A percentile compares a stretch with the other conserved stretches of the same genome.
phyloP scores from a whole-genome alignment of 2,329 filamentous ascomycete genomes.

The Diaporthe sp. region DNA sequence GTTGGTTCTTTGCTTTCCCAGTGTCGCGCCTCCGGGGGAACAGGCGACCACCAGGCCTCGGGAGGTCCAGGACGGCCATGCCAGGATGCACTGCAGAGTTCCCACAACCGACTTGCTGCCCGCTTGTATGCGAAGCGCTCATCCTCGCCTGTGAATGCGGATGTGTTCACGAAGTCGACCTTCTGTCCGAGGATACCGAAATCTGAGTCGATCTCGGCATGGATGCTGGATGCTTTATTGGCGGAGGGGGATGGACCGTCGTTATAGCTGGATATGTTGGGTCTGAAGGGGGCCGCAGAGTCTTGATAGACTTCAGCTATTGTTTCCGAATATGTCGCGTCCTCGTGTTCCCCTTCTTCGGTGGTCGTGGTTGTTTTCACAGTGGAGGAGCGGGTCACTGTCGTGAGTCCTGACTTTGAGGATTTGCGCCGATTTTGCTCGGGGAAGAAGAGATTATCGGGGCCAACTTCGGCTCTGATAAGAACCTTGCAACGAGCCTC shows the following conservation, averaged over 20 bases:
- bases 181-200: constrained; percentile 57
- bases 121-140: constrained; percentile 86
- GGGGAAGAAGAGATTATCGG: constrained; percentile 84
- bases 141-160: constrained; percentile 81
- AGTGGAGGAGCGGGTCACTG: constrained; percentile 46
- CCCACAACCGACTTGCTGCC: constrained; percentile 83
- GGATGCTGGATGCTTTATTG: constrained; percentile 57
- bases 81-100: constrained; percentile 82
- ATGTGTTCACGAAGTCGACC: constrained; percentile 76
- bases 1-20: constrained; percentile 44
- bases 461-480: constrained; percentile 74
- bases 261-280: constrained; percentile 78
- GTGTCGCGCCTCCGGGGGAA: constrained; percentile 70
- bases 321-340: constrained; percentile 74
- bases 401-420: neutral
- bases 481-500: constrained; percentile 84
- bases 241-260: constrained; percentile 46
- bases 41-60: constrained; percentile 76
- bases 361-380: constrained; percentile 57
- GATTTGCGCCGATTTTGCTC: constrained; percentile 55
- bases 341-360: constrained; percentile 46
- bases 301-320: constrained; percentile 84
- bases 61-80: constrained; percentile 67
- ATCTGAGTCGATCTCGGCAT: constrained; percentile 70
- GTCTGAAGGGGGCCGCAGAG: constrained; percentile 80